Base-by-base conservation (phyloP, 805 yeast genomes). In the Barnettozyma botsteinii region DNA sequence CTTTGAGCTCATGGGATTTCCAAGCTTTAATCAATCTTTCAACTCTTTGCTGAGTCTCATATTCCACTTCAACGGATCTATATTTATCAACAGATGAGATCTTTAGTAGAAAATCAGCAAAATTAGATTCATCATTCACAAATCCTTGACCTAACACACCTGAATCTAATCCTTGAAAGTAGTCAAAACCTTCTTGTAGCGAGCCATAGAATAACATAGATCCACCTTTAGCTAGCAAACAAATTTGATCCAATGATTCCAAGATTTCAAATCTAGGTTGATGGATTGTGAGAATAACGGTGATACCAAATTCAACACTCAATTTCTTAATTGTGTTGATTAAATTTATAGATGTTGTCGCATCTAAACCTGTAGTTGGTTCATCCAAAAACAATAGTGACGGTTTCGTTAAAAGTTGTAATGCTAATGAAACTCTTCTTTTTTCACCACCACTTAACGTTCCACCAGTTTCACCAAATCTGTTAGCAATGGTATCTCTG, bases 321-420 rank as follows among this genome's bases (percentile, higher is more conserved):
- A 81, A 64, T 41, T 73, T 68, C 48, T 77, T 73, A 40, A 87
- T 67, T 0, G 85, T 75, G 33, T 70, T 64, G 13, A 86, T 72
- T 26, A 86, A 65, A 41, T 78, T 62, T 47, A 69, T 73, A 0
- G 95, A 89, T 11, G 88, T 79, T 45, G 77, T 78, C 5, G 94
- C 79, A 59, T 86, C 95, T 25, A 86, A 62, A 1, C 95, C 95
- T 0, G 95, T 85, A 1, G 95, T 86, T 6, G 95, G 95, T 51
- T 86, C 95, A 57, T 86, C 96, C 31, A 86, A 60, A 51, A 85
- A 85, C 44, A 87, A 60, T 2, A 86, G 64, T 0, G 88, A 76
- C 0, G 95, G 95, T 47, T 79, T 82, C 6, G 84, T 74, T 35
- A 86, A 66, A 54, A 86, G 63, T 56, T 86, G 95, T 14, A 85